phyloP scores from a whole-genome alignment of 805 yeast species.

The Ogataea parapolymorpha region DNA sequence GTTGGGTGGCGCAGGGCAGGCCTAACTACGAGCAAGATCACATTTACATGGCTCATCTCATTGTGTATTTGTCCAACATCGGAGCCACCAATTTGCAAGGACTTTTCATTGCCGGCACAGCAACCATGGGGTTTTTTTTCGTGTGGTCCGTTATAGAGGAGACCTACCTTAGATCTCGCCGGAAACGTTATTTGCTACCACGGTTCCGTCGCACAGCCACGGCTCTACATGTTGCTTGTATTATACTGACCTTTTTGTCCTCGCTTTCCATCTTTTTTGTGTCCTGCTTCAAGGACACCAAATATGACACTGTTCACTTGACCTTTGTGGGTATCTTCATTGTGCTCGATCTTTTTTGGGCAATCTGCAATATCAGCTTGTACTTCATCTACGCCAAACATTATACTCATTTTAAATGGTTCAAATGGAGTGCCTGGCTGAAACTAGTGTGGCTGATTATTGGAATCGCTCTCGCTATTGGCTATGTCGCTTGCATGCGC shows the following conservation, averaged over 20 bases:
- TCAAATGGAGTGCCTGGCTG: constrained; percentile 43
- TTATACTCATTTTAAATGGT: constrained; percentile 24
- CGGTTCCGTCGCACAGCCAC: constrained; percentile 30
- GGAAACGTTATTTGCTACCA: constrained; percentile 47
- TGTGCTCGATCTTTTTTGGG: constrained; percentile 55
- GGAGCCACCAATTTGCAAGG: constrained; percentile 89
- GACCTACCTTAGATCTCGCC: constrained; percentile 53
- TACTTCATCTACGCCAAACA: constrained; percentile 34
- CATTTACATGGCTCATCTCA: constrained; percentile 33
- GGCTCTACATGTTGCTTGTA: constrained; percentile 23
- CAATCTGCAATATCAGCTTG: constrained; percentile 42
- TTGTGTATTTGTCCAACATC: constrained; percentile 75
- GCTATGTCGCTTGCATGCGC: constrained; percentile 48
- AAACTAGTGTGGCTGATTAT: constrained; percentile 64
- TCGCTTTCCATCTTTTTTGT: constrained; percentile 73
- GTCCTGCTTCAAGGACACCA: constrained; percentile 64
- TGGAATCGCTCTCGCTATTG: constrained; percentile 66
- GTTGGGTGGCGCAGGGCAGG: constrained; percentile 80
- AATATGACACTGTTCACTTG: constrained; percentile 54
- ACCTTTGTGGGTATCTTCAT: constrained; percentile 74
- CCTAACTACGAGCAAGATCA: constrained; percentile 63
- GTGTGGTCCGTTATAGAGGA: constrained; percentile 63
- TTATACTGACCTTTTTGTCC: constrained; percentile 31
- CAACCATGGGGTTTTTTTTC: constrained; percentile 72
- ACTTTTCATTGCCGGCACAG: constrained; percentile 73